Evolutionary conservation across 306 rosid species (phyloP).

Genomic region (cucumber (Cucumis sativus)): Cucumber_9930_V3 NC_026656.2:19862001-19862500

Average conservation of each 20-base stretch:
- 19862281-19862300: constrained; percentile 20
- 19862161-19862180: constrained; percentile 58
- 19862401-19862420: constrained; percentile 25
- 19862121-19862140: constrained; percentile 53
- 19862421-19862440: constrained; percentile 14
- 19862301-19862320: constrained; percentile 15
- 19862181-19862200: constrained; percentile 29
- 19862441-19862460: constrained; percentile 15
- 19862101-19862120: constrained; percentile 63
- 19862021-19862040: constrained; percentile 66
- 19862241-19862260: constrained; percentile 29
- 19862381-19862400: constrained; percentile 27
- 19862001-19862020: constrained; percentile 60
- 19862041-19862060: constrained; percentile 51
- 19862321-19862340: constrained; percentile 30
- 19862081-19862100: constrained; percentile 66
- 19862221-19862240: constrained; percentile 6
- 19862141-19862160: constrained; percentile 27
- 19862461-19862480: constrained; percentile 28
- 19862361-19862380: constrained; percentile 32
- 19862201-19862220: constrained; percentile 19
- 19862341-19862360: constrained; percentile 26
- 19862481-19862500: constrained; percentile 22
- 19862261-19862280: constrained; percentile 24
- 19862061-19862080: constrained; percentile 43